Conservation (phyloP, 306 rosid genomes). For the Medicago arabica region DNA sequence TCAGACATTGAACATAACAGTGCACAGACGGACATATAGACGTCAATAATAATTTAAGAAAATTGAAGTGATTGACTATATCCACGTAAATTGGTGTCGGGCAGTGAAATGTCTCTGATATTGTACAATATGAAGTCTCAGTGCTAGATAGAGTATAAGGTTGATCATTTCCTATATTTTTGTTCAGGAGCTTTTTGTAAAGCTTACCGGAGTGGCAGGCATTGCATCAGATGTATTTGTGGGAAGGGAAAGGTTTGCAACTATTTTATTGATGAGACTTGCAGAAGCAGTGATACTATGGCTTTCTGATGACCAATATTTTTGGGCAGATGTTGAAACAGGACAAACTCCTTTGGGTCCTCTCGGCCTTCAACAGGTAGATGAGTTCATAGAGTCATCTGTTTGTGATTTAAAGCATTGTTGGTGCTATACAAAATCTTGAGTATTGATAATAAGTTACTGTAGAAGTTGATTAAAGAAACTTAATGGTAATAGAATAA, state of each 20-base stretch:
- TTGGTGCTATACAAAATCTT: too few species aligned
- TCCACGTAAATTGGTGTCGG: too few species aligned
- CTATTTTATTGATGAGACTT: constrained; percentile 84
- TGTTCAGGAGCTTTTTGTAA: constrained; percentile 67
- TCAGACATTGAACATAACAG: too few species aligned
- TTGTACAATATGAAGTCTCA: not conserved
- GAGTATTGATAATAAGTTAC: too few species aligned
- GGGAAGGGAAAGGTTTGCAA: constrained; percentile 87
- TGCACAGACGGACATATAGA: too few species aligned
- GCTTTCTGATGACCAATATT: constrained; percentile 84
- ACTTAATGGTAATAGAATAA: too few species aligned
- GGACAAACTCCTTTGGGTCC: constrained; percentile 67
- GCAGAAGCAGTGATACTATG: constrained; percentile 85
- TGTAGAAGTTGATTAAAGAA: too few species aligned
- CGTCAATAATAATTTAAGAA: too few species aligned
- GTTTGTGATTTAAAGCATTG: not conserved
- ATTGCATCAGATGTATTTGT: constrained; percentile 78
- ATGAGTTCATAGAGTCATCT: not conserved
- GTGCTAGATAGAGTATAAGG: not conserved
- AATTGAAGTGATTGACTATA: not conserved
- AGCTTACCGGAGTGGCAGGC: constrained; percentile 69
- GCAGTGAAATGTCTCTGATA: too few species aligned
- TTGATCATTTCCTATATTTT: not conserved
- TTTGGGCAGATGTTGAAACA: constrained; percentile 84
- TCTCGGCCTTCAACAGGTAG: constrained; percentile 91